phyloP scores from a whole-genome alignment of 2,329 filamentous ascomycete genomes.

The Thielaviopsis euricoi region DNA sequence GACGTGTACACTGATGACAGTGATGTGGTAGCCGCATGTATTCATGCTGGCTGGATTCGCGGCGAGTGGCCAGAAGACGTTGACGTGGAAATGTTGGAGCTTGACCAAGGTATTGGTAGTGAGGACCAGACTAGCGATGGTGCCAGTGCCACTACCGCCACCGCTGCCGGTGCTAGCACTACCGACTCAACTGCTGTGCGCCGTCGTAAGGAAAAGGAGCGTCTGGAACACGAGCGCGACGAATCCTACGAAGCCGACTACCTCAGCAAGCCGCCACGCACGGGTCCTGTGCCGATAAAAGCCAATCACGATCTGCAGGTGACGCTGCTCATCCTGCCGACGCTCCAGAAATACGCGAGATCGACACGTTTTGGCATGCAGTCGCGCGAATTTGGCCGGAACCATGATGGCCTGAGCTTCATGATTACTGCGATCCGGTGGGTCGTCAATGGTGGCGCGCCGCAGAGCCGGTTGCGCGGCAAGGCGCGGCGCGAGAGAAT shows the following conservation, averaged over 20 bases:
- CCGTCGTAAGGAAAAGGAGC: slow-evolving; percentile 18
- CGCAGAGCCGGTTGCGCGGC: slow-evolving; percentile 37
- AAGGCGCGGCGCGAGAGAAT: slow-evolving; percentile 40
- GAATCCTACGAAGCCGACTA: slow-evolving; percentile 21
- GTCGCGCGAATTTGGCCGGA: slow-evolving; percentile 60
- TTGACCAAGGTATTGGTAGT: slow-evolving; percentile 23
- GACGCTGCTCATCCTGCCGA: slow-evolving; percentile 67
- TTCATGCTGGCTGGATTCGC: slow-evolving; percentile 83
- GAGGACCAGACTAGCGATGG: neutral
- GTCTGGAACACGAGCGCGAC: slow-evolving; percentile 21
- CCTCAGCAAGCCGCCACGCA: slow-evolving; percentile 36
- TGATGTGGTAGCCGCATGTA: slow-evolving; percentile 79
- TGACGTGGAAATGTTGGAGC: slow-evolving; percentile 49
- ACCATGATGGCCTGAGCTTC: slow-evolving; percentile 79
- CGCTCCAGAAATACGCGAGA: slow-evolving; percentile 58
- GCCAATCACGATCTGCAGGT: slow-evolving; percentile 68
- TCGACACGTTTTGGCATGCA: slow-evolving; percentile 66
- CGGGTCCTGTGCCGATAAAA: slow-evolving; percentile 47
- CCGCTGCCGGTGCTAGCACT: neutral
- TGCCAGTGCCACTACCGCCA: neutral
- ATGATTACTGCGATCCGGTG: slow-evolving; percentile 69
- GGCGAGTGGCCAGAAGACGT: slow-evolving; percentile 75
- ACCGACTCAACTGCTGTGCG: neutral
- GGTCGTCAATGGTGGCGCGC: slow-evolving; percentile 59
- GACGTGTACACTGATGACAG: slow-evolving; percentile 94